Conservation (phyloP, 768 basidiomycete species). For the Tricholoma terreum region DNA sequence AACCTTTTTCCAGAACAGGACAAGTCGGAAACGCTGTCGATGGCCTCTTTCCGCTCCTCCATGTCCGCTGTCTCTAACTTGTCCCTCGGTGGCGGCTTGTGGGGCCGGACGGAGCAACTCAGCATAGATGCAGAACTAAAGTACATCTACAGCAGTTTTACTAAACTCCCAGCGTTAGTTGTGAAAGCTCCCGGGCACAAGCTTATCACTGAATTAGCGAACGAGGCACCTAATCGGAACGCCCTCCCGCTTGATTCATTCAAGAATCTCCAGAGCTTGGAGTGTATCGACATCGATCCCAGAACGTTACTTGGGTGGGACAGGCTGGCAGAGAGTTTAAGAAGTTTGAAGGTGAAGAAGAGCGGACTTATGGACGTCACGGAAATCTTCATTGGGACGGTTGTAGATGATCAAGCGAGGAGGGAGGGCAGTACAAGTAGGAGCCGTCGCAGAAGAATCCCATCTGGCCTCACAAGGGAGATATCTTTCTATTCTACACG, state of each 20-base stretch:
- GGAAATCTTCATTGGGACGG: constrained; percentile 72
- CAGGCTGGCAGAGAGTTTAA: constrained; percentile 62
- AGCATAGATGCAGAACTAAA: constrained; percentile 73
- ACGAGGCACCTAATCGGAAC: constrained; percentile 67
- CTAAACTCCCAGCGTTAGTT: constrained; percentile 78
- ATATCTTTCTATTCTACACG: constrained; percentile 47
- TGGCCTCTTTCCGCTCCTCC: constrained; percentile 73
- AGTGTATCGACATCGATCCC: constrained; percentile 80
- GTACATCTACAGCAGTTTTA: constrained; percentile 87
- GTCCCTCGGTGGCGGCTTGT: constrained; percentile 74
- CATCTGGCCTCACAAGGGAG: constrained; percentile 35
- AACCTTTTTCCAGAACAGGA: constrained; percentile 52
- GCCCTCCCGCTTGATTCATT: constrained; percentile 81
- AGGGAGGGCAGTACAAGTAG: constrained; percentile 53
- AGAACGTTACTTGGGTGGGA: constrained; percentile 84
- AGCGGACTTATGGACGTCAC: constrained; percentile 81
- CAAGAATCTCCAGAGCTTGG: constrained; percentile 77
- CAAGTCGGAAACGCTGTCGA: constrained; percentile 71
- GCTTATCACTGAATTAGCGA: constrained; percentile 63
- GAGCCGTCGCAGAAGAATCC: constrained; percentile 44
- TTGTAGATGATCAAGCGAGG: constrained; percentile 73
- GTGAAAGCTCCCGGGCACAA: constrained; percentile 63
- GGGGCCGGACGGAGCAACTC: constrained; percentile 56
- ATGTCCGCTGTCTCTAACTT: constrained; percentile 72
- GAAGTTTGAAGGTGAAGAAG: constrained; percentile 70